A percentile compares a stretch with the other conserved stretches of the same genome.
Evolutionary conservation across 495 filamentous ascomycete genomes (phyloP).

Genomic region (Lasiosphaeria hispida): DNA sequence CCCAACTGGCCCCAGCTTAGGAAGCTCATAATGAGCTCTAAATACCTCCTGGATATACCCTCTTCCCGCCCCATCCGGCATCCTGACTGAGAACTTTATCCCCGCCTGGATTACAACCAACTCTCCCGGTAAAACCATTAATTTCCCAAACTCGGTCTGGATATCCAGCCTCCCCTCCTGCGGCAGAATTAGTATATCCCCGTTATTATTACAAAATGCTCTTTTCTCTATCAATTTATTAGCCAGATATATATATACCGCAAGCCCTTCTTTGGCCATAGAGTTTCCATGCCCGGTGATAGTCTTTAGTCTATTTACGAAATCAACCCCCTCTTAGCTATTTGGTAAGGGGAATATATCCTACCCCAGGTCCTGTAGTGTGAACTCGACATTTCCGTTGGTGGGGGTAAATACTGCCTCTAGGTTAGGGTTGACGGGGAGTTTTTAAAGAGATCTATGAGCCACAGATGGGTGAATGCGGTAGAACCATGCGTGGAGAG

Average conservation of each 20-base stretch:
- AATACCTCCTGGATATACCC: conserved; percentile 84
- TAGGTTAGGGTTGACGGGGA: conserved; percentile 28
- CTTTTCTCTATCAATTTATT: conserved; percentile 69
- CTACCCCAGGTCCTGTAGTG: neutral
- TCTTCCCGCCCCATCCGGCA: conserved; percentile 58
- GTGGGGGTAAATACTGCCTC: neutral
- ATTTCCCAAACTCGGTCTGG: conserved; percentile 71
- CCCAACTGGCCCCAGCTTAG: conserved; percentile 80
- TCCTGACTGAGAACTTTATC: conserved; percentile 67
- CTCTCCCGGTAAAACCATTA: conserved; percentile 78
- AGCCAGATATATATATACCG: conserved; percentile 73
- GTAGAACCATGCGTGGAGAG: conserved; percentile 84
- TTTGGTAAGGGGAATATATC: conserved; percentile 32
- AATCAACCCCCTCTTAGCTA: conserved; percentile 59
- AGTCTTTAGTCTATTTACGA: conserved; percentile 69
- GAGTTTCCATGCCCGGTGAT: conserved; percentile 77
- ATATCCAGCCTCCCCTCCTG: conserved; percentile 80
- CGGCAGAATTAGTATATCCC: conserved; percentile 76
- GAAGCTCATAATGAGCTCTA: conserved; percentile 74
- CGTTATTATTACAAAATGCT: conserved; percentile 80
- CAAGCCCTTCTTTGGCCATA: conserved; percentile 70
- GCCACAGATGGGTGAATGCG: conserved; percentile 74
- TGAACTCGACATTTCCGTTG: neutral
- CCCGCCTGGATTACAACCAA: conserved; percentile 80
- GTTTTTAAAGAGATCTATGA: conserved; percentile 63